These are phyloP conservation scores for Vitis rotundifolia DNA, from an alignment of 164 flowering plant genomes.

Conservation along the genomic window DNA sequence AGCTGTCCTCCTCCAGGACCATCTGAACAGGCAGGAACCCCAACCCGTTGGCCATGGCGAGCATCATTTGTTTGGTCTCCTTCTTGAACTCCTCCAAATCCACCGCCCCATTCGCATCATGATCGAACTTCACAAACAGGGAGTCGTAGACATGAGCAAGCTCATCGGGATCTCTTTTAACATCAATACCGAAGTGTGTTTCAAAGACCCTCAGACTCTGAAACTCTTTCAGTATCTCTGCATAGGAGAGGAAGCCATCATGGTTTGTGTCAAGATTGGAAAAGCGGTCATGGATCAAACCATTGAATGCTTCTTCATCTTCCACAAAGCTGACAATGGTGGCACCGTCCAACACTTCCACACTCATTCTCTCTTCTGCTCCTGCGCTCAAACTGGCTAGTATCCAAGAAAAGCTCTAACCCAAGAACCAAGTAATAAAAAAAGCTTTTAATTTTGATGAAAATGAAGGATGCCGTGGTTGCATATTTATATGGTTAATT, in stretches of 20 bases:
- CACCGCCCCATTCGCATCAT: constrained; percentile 28
- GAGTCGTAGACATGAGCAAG: constrained; percentile 21
- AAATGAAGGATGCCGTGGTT: too few species aligned
- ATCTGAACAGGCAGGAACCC: constrained; percentile 38
- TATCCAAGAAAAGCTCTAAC: too few species aligned
- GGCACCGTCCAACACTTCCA: constrained; percentile 31
- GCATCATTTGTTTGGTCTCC: constrained; percentile 34
- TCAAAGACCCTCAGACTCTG: constrained; percentile 31
- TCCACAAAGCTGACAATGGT: constrained; percentile 31
- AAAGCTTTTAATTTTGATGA: too few species aligned
- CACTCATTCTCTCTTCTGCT: constrained; percentile 27
- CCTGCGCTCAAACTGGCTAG: too few species aligned
- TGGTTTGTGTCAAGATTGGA: constrained; percentile 24
- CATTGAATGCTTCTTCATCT: constrained; percentile 30
- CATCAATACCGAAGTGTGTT: constrained; percentile 33
- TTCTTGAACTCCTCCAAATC: constrained; percentile 38
- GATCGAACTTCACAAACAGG: constrained; percentile 31
- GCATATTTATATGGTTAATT: too few species aligned
- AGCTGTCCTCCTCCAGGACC: constrained; percentile 34
- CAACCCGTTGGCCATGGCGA: constrained; percentile 36
- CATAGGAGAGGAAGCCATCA: constrained; percentile 32
- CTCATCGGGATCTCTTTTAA: constrained; percentile 28
- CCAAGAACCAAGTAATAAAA: too few species aligned
- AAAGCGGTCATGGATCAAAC: constrained; percentile 17
- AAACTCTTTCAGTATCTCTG: constrained; percentile 34